Evolutionary conservation across 2,329 filamentous ascomycete species (phyloP).

Genomic region (Pseudocercospora crystallina): DNA sequence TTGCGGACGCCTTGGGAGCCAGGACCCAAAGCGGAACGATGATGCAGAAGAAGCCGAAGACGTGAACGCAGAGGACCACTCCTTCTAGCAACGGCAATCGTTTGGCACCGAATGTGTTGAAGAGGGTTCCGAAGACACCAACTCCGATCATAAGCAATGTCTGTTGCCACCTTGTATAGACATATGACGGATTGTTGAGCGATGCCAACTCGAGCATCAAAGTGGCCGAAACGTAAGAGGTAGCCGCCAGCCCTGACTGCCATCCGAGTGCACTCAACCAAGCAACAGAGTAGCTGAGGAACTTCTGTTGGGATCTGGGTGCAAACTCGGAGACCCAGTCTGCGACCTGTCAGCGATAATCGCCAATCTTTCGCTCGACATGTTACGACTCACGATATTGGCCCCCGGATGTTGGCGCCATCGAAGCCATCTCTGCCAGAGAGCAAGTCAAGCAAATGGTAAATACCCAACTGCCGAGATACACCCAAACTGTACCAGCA

Average conservation of each 20-base stretch:
- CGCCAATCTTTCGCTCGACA: neutral
- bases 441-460: constrained; percentile 22
- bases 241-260: constrained; percentile 8
- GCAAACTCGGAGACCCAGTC: constrained; percentile 25
- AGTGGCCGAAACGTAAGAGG: constrained; percentile 1
- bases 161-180: constrained; percentile 17
- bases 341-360: neutral
- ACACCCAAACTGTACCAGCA: constrained; percentile 19
- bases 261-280: constrained; percentile 17
- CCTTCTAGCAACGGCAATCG: constrained; percentile 42
- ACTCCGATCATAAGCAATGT: constrained; percentile 22
- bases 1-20: constrained; percentile 49
- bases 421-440: constrained; percentile 29
- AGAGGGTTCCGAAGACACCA: constrained; percentile 14
- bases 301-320: constrained; percentile 15
- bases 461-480: constrained; percentile 20
- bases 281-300: constrained; percentile 15
- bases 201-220: constrained; percentile 8
- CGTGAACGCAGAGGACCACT: constrained; percentile 48
- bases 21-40: constrained; percentile 47
- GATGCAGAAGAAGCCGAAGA: constrained; percentile 53
- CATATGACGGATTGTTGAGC: constrained; percentile 13
- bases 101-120: constrained; percentile 34
- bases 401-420: constrained; percentile 32
- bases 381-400: constrained; percentile 5